phyloP scores from a whole-genome alignment of 495 filamentous ascomycete genomes.

The Lineolata rhizophorae region DNA sequence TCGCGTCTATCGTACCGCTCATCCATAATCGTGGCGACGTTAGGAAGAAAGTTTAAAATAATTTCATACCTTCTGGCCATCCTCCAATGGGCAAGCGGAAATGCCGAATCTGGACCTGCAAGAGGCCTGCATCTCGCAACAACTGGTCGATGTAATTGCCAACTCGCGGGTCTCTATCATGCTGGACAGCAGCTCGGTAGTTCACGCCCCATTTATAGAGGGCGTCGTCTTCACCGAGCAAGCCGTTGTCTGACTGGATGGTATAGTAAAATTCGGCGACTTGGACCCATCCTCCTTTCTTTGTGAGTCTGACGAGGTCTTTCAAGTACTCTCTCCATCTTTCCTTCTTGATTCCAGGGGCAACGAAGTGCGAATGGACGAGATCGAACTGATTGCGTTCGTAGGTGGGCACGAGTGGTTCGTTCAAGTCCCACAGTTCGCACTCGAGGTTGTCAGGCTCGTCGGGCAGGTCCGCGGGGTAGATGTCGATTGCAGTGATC shows the following conservation, averaged over 20 bases:
- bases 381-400: constrained; percentile 59
- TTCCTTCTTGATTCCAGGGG: constrained; percentile 48
- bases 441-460: constrained; percentile 9
- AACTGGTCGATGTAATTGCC: constrained; percentile 8
- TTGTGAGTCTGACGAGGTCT: constrained; percentile 50
- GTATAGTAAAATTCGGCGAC: constrained; percentile 78
- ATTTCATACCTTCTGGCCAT: constrained; percentile 10
- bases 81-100: constrained; percentile 7
- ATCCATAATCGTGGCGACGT: too few species aligned
- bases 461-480: constrained; percentile 6
- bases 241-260: constrained; percentile 78
- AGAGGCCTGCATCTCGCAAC: constrained; percentile 5
- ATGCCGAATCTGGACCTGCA: constrained; percentile 1
- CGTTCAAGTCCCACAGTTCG: constrained; percentile 15
- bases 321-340: constrained; percentile 63
- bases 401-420: constrained; percentile 9
- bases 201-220: constrained; percentile 12
- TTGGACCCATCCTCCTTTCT: constrained; percentile 69
- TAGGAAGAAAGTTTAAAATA: background rate
- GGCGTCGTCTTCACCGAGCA: constrained; percentile 30
- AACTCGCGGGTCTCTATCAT: constrained; percentile 13
- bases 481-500: constrained; percentile 13
- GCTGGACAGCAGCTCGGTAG: constrained; percentile 11
- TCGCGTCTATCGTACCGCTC: too few species aligned
- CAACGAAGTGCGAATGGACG: constrained; percentile 68